Conservation (phyloP, 2,329 filamentous ascomycete species). For the Pseudogymnoascus sp. region DNA sequence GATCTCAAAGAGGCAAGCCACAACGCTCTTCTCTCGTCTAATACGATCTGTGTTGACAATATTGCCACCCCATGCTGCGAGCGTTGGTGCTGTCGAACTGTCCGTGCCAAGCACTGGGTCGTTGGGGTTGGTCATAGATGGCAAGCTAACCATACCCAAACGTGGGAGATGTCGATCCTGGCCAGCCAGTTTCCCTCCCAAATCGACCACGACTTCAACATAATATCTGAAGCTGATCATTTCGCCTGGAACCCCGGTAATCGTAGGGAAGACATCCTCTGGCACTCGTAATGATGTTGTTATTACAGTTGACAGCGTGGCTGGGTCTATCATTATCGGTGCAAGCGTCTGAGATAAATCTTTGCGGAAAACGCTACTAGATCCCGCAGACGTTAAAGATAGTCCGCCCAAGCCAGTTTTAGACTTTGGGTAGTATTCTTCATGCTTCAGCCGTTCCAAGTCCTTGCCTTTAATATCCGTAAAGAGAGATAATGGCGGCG, state of each 20-base stretch:
- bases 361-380: constrained; percentile 89
- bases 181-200: constrained; percentile 77
- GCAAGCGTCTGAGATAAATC: constrained; percentile 84
- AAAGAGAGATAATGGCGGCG: constrained; percentile 46
- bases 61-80: constrained; percentile 52
- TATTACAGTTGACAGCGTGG: constrained; percentile 67
- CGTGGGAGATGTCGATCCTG: constrained; percentile 39
- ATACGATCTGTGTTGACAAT: constrained; percentile 85
- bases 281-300: constrained; percentile 80
- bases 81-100: constrained; percentile 36
- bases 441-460: constrained; percentile 57
- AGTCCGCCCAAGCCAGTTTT: constrained; percentile 79
- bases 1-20: constrained; percentile 77
- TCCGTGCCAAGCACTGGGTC: constrained; percentile 23
- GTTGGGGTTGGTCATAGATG: constrained; percentile 17
- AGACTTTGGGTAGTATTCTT: constrained; percentile 80
- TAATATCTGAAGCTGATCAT: constrained; percentile 96
- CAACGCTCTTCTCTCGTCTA: constrained; percentile 83
- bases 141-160: constrained; percentile 24
- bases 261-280: constrained; percentile 86
- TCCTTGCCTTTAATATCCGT: constrained; percentile 48
- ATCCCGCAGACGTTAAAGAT: constrained; percentile 76
- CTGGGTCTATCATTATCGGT: constrained; percentile 80
- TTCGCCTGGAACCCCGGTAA: constrained; percentile 76
- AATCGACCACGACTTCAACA: constrained; percentile 84